A percentile compares a stretch with the other conserved stretches of the same genome.
Evolutionary conservation across 176 grass and related monocot genomes (phyloP).

Genomic region (Calamus simplicifolius): DNA sequence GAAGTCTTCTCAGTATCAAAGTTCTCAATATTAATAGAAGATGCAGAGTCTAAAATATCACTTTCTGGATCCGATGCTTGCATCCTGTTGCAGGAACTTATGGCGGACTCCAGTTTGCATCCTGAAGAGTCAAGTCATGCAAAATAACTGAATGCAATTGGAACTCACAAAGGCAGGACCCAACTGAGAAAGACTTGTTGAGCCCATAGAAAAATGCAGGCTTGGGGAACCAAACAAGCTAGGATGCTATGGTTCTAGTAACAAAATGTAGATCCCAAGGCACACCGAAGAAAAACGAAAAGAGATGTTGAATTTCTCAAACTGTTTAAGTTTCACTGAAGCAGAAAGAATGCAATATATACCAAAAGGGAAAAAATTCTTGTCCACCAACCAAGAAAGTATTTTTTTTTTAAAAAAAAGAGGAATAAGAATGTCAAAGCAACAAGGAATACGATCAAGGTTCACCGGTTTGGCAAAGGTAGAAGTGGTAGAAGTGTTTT

Average conservation of each 20-base stretch:
- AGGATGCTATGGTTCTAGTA: too few relatives aligned
- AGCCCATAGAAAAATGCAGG: too few relatives aligned
- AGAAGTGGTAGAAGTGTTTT: not conserved
- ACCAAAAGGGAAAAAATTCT: not conserved
- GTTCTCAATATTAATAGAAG: slow-evolving; percentile 1
- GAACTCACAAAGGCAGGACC: not conserved
- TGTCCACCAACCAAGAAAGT: not conserved
- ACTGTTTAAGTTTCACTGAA: too few relatives aligned
- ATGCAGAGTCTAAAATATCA: not conserved
- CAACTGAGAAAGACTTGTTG: not conserved
- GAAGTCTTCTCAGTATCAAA: slow-evolving; percentile 4
- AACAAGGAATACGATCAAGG: too few relatives aligned
- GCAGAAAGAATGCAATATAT: too few relatives aligned
- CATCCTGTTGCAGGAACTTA: slow-evolving; percentile 2
- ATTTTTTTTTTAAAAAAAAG: too few relatives aligned
- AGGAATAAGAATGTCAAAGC: too few relatives aligned
- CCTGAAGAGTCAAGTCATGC: slow-evolving; percentile 6
- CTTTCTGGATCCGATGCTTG: slow-evolving; percentile 3
- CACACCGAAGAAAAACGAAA: too few relatives aligned
- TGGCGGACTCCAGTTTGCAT: slow-evolving; percentile 5
- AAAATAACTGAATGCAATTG: not conserved
- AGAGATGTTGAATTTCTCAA: too few relatives aligned
- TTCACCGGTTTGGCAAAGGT: too few relatives aligned
- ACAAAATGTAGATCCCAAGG: too few relatives aligned
- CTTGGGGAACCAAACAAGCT: too few relatives aligned